Evolutionary conservation across 495 filamentous ascomycete genomes (phyloP).

Genomic region (Penicillium dipodomyicola): DNA sequence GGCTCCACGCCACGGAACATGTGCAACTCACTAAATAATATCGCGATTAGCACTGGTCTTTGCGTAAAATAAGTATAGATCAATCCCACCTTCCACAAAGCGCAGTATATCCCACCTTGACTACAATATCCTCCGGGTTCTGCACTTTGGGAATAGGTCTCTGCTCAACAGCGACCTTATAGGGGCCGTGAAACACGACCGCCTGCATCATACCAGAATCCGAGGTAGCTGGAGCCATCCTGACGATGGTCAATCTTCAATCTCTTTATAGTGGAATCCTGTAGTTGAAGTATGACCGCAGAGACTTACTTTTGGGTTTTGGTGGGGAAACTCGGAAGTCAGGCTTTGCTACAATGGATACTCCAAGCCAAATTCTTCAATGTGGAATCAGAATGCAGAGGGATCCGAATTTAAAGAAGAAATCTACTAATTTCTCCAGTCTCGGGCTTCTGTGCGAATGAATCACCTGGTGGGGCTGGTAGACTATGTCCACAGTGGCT

Average conservation of each 20-base stretch:
- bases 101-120: slow-evolving; percentile 82
- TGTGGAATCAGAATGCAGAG: not conserved
- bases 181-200: slow-evolving; percentile 50
- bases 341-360: not conserved
- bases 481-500: not conserved
- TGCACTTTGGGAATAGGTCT: slow-evolving; percentile 57
- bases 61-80: not conserved
- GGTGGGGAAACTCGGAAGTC: not conserved
- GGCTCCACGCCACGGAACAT: slow-evolving; percentile 81
- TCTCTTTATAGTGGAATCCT: not conserved
- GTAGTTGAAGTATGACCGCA: not conserved
- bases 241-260: not conserved
- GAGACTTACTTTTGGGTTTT: slow-evolving; percentile 1
- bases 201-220: slow-evolving; percentile 43
- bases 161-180: slow-evolving; percentile 49
- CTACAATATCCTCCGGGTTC: slow-evolving; percentile 72
- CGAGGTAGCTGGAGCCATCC: slow-evolving; percentile 15
- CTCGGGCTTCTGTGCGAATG: slow-evolving; percentile 17
- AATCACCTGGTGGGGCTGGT: slow-evolving; percentile 14
- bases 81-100: slow-evolving; percentile 81
- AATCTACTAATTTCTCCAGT: slow-evolving; percentile 6
- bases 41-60: not conserved
- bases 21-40: slow-evolving; percentile 71
- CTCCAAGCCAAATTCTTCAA: not conserved
- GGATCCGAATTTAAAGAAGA: not conserved